Percentiles rank a stretch among this genome's conserved stretches.
Evolutionary conservation across 177 flowering plant genomes (phyloP).

Genomic region (Vitis hybrid): DNA sequence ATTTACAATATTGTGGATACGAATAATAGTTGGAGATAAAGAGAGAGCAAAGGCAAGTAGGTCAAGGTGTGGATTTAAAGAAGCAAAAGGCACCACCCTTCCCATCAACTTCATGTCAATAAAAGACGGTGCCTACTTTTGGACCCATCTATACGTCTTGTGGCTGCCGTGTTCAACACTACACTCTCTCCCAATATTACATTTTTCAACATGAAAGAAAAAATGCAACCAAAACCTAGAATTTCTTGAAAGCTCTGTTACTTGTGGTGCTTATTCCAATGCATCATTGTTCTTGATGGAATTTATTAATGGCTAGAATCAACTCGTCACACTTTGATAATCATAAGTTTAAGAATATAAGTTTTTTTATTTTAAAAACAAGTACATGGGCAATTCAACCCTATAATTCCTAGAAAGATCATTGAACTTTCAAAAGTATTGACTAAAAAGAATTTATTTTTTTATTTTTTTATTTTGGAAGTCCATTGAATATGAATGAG

Average conservation of each 20-base stretch:
- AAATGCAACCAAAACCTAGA: slow-evolving; percentile 9
- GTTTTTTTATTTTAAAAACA: too few species aligned
- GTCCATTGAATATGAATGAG: too few species aligned
- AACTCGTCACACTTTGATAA: too few species aligned
- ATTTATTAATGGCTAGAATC: too few species aligned
- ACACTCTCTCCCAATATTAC: slow-evolving; percentile 1
- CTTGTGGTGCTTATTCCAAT: too few species aligned
- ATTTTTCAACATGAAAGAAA: slow-evolving; percentile 22
- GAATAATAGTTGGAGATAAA: neutral
- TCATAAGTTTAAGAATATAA: too few species aligned
- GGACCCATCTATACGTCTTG: slow-evolving; percentile 17
- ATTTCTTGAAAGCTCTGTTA: slow-evolving; percentile 7
- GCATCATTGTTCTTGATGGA: too few species aligned
- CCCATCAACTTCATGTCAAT: slow-evolving; percentile 22
- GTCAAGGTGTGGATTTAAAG: slow-evolving; percentile 9
- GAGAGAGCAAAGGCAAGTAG: slow-evolving; percentile 9
- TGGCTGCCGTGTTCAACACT: slow-evolving; percentile 31
- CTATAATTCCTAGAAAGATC: too few species aligned
- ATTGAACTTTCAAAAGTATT: too few species aligned
- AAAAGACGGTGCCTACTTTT: slow-evolving; percentile 43
- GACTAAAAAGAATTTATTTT: too few species aligned
- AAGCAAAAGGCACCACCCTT: slow-evolving; percentile 2
- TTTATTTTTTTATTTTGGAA: too few species aligned
- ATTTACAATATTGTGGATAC: neutral
- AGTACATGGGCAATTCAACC: too few species aligned